phyloP scores from a whole-genome alignment of 2,329 filamentous ascomycete genomes.

The Fusarium beomiforme region DNA sequence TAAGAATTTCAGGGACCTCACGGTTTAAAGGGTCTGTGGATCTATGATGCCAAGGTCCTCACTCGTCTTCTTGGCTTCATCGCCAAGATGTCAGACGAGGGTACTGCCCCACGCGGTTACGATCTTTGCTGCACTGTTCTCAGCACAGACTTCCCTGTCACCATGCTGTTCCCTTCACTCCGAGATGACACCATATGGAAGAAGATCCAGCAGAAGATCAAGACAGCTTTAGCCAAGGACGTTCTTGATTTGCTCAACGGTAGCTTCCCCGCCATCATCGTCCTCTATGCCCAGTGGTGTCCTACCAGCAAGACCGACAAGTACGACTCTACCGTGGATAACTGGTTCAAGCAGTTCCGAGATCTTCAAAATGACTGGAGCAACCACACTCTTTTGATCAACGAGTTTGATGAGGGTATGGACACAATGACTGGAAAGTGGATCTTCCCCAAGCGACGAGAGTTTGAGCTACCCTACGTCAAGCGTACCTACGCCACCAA shows the following conservation, averaged over 20 bases:
- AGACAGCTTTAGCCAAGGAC: slow-evolving; percentile 48
- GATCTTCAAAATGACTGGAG: slow-evolving; percentile 46
- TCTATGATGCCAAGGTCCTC: slow-evolving; percentile 52
- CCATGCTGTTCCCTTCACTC: slow-evolving; percentile 49
- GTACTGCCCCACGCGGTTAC: slow-evolving; percentile 55
- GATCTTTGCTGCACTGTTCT: slow-evolving; percentile 59
- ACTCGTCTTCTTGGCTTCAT: slow-evolving; percentile 52
- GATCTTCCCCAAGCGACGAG: slow-evolving; percentile 57
- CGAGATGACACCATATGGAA: slow-evolving; percentile 39
- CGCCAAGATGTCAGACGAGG: slow-evolving; percentile 56
- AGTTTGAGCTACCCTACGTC: slow-evolving; percentile 60
- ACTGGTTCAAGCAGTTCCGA: slow-evolving; percentile 55
- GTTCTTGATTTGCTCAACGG: slow-evolving; percentile 50
- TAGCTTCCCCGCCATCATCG: slow-evolving; percentile 52
- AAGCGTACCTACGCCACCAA: slow-evolving; percentile 58
- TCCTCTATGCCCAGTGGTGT: slow-evolving; percentile 61
- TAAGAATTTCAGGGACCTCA: slow-evolving; percentile 11
- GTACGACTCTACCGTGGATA: slow-evolving; percentile 47
- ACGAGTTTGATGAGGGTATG: slow-evolving; percentile 55
- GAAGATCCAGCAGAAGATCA: slow-evolving; percentile 48
- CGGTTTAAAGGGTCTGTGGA: slow-evolving; percentile 52
- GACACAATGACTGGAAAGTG: slow-evolving; percentile 55
- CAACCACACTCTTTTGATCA: slow-evolving; percentile 33
- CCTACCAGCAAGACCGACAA: slow-evolving; percentile 50
- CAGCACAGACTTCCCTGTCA: slow-evolving; percentile 52